Base-by-base conservation (phyloP, 345 rosid genomes). In the Capsella bursapastoris region DNA sequence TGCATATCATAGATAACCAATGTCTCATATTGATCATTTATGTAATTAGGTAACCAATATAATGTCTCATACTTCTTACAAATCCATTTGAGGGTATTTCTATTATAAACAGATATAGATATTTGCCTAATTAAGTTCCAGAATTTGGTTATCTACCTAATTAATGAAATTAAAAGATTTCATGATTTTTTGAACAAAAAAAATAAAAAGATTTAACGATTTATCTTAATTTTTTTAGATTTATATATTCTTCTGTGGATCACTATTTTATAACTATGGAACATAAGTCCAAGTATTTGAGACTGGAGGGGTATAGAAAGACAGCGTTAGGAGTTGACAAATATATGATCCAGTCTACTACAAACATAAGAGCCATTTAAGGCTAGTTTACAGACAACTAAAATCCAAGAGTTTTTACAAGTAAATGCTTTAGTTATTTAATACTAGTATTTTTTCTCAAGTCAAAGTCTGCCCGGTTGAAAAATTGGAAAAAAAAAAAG, bases 371-470 rank as follows among this genome's bases (percentile, higher is more conserved):
- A 18, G 56, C 56, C 38, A 64, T 47, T 4, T 73, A 18, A 73
- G 64, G 56, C 64, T 55, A 44, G 65, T 45, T 55, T 31, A 13
- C 38, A 55, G 71, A 73, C 71, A 73, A 64, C 71, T 64, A 73
- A 45, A 73, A 22, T 55, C 57, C 71, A 73, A 64, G 37, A 53
- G 37, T 63, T 22, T 72, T 8, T 16, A 27, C 22, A 63, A 52
- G 14, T 71, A 34, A 58, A 32, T 22, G 44, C 13, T 57, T 35
- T 58, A n/a, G 29, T 14, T 57, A 57, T 41, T 56, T 25, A 22
- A 61, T 13, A 22, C 25, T 22, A 27, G 0, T 31, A 57, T 58
- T 3, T 41, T 41, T 32, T 22, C 45, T 47, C 48, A 47, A 58
- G 16, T 48, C 40, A 43, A 43, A 12, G 49, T 61, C 11, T 58